Evolutionary conservation across 768 basidiomycete species (phyloP).

Genomic region (Tylopilus balloui): DNA sequence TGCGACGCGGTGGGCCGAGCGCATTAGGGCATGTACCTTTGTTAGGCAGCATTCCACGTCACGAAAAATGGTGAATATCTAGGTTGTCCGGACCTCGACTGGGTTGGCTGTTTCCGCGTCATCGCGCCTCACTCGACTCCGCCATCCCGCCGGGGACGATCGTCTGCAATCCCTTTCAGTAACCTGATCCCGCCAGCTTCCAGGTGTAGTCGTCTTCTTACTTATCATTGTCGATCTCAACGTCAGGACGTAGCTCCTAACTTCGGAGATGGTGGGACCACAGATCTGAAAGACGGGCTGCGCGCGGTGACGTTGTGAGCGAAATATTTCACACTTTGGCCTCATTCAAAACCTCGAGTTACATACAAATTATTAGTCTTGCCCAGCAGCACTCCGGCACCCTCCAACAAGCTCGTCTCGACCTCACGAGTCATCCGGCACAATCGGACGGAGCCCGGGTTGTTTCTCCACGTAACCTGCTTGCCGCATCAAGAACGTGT

Average conservation of each 20-base stretch:
- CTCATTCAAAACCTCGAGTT: neutral
- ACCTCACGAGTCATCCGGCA: constrained; percentile 7
- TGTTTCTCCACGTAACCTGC: constrained; percentile 22
- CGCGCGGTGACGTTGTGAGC: neutral
- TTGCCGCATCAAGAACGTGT: constrained; percentile 6
- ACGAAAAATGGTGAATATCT: too few relatives aligned
- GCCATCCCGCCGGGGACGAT: too few relatives aligned
- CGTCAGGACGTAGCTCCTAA: too few relatives aligned
- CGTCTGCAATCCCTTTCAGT: too few relatives aligned
- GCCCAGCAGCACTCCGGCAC: neutral
- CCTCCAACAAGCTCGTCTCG: neutral
- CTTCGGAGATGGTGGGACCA: too few relatives aligned
- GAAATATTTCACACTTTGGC: neutral
- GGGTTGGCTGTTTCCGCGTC: too few relatives aligned
- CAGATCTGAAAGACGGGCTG: neutral
- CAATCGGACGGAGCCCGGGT: constrained; percentile 5
- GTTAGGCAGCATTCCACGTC: too few relatives aligned
- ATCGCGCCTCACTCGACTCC: too few relatives aligned
- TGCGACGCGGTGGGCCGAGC: constrained; percentile 36
- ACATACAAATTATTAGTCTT: neutral
- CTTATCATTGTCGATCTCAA: too few relatives aligned
- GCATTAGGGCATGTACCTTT: neutral
- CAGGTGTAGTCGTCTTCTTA: too few relatives aligned
- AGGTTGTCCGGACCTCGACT: too few relatives aligned
- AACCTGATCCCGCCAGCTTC: too few relatives aligned